Evolutionary conservation across 176 grass and related monocot genomes (phyloP).

Genomic region (Avena eriantha): DNA sequence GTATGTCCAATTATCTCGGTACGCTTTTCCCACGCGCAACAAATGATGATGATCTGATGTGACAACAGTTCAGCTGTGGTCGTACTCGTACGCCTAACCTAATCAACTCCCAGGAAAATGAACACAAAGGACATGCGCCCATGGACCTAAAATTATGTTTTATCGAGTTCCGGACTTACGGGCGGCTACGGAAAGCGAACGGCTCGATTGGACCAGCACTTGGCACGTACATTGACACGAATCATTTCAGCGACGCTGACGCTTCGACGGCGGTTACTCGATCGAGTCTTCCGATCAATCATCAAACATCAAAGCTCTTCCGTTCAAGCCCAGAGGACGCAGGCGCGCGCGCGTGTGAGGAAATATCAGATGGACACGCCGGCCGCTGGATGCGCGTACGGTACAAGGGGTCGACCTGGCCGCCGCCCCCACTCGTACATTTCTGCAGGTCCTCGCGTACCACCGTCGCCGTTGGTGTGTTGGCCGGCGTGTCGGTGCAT

Average conservation of each 20-base stretch:
- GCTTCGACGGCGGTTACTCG: slow-evolving; percentile 27
- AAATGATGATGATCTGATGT: slow-evolving; percentile 22
- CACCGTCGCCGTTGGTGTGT: no score
- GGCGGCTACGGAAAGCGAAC: slow-evolving; percentile 7
- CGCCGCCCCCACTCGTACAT: no score
- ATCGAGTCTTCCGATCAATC: neutral
- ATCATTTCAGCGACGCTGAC: slow-evolving; percentile 34
- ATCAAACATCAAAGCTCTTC: neutral
- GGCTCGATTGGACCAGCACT: neutral
- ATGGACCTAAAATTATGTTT: neutral
- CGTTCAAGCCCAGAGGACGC: no score
- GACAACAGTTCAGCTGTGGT: slow-evolving; percentile 14
- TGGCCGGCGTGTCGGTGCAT: no score
- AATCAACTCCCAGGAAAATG: neutral
- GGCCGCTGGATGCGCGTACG: no score
- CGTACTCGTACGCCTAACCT: slow-evolving; percentile 47
- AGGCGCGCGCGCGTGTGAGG: no score
- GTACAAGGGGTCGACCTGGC: no score
- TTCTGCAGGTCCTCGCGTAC: no score
- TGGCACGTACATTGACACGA: neutral
- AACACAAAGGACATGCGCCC: neutral
- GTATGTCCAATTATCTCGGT: neutral
- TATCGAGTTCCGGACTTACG: neutral
- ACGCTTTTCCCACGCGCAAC: slow-evolving; percentile 7
- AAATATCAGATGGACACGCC: no score